These are phyloP conservation scores for Aphanomyces cochlioides DNA, from an alignment of 352 stramenopile species.

Conservation along the genomic window DNA sequence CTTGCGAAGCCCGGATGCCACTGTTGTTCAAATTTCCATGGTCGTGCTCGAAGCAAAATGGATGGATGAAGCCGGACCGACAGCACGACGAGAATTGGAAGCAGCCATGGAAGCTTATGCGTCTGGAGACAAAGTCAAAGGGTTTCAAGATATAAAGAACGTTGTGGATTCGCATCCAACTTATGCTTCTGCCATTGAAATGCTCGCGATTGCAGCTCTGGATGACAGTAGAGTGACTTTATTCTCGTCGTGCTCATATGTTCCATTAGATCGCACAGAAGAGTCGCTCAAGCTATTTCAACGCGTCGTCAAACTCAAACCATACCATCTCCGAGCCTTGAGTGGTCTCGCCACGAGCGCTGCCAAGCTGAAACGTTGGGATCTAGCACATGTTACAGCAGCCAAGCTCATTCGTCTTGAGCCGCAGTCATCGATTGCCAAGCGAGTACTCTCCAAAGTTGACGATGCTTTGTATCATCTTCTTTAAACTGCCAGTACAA, in stretches of 20 bases:
- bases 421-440: constrained; percentile 36
- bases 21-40: constrained; percentile 67
- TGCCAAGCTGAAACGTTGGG: constrained; percentile 60
- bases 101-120: constrained; percentile 43
- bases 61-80: constrained; percentile 52
- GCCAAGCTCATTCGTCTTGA: constrained; percentile 57
- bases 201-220: constrained; percentile 65
- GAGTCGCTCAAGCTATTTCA: constrained; percentile 57
- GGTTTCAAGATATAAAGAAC: constrained; percentile 44
- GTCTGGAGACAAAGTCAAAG: constrained; percentile 24
- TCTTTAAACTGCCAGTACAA: constrained; percentile 1
- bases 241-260: neutral
- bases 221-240: constrained; percentile 40
- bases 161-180: constrained; percentile 47
- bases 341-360: constrained; percentile 69
- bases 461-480: constrained; percentile 27
- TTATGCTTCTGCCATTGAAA: constrained; percentile 73
- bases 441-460: constrained; percentile 25
- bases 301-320: constrained; percentile 59
- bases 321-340: constrained; percentile 66
- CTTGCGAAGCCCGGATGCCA: constrained; percentile 60
- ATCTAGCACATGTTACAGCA: constrained; percentile 50
- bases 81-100: constrained; percentile 42
- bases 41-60: constrained; percentile 68
- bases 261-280: constrained; percentile 43